Evolutionary conservation across 805 yeast species (phyloP).

Genomic region (Torulaspora quercuum): DNA sequence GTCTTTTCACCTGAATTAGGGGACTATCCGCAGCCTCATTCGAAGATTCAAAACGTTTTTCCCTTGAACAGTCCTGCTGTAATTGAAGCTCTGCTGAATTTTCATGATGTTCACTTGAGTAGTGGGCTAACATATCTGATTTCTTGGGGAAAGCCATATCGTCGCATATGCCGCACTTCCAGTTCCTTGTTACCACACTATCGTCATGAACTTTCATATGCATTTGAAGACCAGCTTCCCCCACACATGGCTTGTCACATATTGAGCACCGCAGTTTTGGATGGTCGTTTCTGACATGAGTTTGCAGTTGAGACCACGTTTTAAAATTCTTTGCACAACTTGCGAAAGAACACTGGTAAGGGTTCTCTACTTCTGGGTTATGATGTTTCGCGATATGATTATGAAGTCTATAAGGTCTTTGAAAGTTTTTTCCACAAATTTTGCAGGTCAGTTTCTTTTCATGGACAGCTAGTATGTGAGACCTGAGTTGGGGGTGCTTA

Average conservation of each 20-base stretch:
- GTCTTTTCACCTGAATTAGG: slow-evolving; percentile 7
- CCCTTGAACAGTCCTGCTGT: neutral
- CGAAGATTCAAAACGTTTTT: neutral
- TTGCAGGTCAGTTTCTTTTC: slow-evolving; percentile 51
- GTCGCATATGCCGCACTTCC: slow-evolving; percentile 63
- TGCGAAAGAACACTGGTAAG: slow-evolving; percentile 57
- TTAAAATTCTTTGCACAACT: slow-evolving; percentile 59
- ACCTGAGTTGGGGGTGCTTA: slow-evolving; percentile 70
- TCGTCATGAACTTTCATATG: slow-evolving; percentile 74
- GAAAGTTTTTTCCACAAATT: slow-evolving; percentile 61
- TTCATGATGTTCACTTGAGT: slow-evolving; percentile 42
- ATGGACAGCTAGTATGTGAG: slow-evolving; percentile 67
- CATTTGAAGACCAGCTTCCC: slow-evolving; percentile 61
- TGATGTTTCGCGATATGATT: slow-evolving; percentile 69
- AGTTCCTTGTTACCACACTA: slow-evolving; percentile 47
- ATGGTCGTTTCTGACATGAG: slow-evolving; percentile 69
- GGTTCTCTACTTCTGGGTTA: slow-evolving; percentile 38
- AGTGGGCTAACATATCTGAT: slow-evolving; percentile 55
- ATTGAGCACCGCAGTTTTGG: slow-evolving; percentile 60
- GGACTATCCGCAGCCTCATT: neutral
- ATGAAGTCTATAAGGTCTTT: slow-evolving; percentile 59
- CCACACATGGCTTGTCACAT: slow-evolving; percentile 73
- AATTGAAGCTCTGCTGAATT: slow-evolving; percentile 1
- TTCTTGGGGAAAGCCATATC: slow-evolving; percentile 50
- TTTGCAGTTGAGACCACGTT: slow-evolving; percentile 70